phyloP scores from a whole-genome alignment of 371 early-diverging fungal genomes.

The Mortierella sp. region DNA sequence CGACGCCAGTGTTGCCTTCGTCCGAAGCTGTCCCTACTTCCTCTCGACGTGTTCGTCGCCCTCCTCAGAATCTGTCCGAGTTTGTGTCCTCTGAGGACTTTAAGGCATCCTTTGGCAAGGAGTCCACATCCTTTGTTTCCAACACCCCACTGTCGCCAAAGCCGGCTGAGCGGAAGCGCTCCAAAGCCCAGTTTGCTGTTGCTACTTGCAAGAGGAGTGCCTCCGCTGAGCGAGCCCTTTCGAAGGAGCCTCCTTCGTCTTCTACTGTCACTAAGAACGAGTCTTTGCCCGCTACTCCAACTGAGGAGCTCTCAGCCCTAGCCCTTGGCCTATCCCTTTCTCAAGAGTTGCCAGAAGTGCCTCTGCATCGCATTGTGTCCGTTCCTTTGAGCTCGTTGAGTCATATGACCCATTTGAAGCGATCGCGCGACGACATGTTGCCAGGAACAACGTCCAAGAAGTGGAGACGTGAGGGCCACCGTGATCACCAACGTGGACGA shows the following conservation, averaged over 20 bases:
- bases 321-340: background rate
- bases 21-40: background rate
- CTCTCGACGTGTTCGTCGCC: conserved; percentile 26
- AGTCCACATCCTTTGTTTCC: background rate
- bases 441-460: background rate
- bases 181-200: background rate
- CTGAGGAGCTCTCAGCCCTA: background rate
- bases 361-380: conserved; percentile 17
- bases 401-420: conserved; percentile 16
- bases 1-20: background rate
- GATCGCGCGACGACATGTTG: conserved; percentile 20
- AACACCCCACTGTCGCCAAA: background rate
- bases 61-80: conserved; percentile 30
- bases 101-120: conserved; percentile 17
- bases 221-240: background rate
- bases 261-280: background rate
- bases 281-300: background rate
- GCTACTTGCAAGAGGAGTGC: background rate
- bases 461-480: conserved; percentile 5
- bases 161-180: conserved; percentile 7
- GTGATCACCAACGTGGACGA: conserved; percentile 3
- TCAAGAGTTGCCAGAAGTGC: background rate
- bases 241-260: background rate
- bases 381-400: conserved; percentile 29
- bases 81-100: conserved; percentile 38